Percentiles rank a stretch among this genome's conserved stretches.
phyloP scores from a whole-genome alignment of 352 stramenopile genomes.

The Pythium diclinum region DNA sequence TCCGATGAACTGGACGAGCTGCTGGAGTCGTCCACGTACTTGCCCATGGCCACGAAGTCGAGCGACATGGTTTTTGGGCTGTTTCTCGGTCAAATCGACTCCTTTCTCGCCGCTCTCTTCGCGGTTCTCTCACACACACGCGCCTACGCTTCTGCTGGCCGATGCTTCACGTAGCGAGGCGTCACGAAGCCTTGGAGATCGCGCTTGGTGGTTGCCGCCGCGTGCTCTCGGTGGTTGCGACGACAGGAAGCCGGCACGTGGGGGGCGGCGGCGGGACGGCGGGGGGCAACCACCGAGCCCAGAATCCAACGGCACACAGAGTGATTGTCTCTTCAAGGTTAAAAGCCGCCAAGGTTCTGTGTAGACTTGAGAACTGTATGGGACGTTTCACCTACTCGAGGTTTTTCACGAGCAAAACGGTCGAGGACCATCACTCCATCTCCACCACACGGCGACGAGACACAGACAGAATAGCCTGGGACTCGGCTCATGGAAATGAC shows the following conservation, averaged over 20 bases:
- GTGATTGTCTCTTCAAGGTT: constrained; percentile 34
- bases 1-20: constrained; percentile 69
- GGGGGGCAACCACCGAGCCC: constrained; percentile 4
- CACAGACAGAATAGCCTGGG: background rate
- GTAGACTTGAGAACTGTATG: constrained; percentile 14
- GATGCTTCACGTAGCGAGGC: background rate
- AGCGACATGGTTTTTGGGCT: constrained; percentile 46
- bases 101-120: background rate
- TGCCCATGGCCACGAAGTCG: constrained; percentile 74
- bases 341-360: constrained; percentile 14
- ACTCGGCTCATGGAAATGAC: background rate
- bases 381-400: constrained; percentile 19
- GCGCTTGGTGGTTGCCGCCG: constrained; percentile 7
- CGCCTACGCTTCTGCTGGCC: background rate
- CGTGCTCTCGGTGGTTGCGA: constrained; percentile 14
- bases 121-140: background rate
- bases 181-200: background rate
- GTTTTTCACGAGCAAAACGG: constrained; percentile 27
- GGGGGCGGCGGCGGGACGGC: background rate
- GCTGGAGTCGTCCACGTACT: constrained; percentile 73
- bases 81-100: background rate
- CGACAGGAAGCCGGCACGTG: constrained; percentile 20
- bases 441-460: background rate
- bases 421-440: constrained; percentile 28
- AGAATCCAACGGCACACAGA: constrained; percentile 26